Conservation (phyloP, 2,329 filamentous ascomycete species). For the Xylaria multiplex region DNA sequence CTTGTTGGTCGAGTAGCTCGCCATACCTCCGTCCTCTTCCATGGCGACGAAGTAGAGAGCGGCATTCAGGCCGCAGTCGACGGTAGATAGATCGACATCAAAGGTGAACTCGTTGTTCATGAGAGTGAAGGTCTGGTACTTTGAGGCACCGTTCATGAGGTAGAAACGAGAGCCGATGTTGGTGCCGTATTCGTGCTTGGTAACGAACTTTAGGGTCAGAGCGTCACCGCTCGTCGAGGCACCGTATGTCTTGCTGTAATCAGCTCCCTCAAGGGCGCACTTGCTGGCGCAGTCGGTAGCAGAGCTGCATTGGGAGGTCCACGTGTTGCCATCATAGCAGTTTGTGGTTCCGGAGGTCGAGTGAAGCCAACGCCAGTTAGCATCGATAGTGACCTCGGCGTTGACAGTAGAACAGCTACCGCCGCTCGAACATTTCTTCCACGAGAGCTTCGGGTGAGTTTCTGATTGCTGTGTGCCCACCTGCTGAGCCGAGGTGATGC, state of each 20-base stretch:
- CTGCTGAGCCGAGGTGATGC: conserved; percentile 55
- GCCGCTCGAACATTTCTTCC: conserved; percentile 57
- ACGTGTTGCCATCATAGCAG: conserved; percentile 60
- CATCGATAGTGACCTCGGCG: conserved; percentile 60
- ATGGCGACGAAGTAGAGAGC: conserved; percentile 69
- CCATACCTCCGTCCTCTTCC: conserved; percentile 64
- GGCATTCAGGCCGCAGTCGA: conserved; percentile 71
- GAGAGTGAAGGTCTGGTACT: conserved; percentile 68
- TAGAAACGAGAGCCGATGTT: conserved; percentile 64
- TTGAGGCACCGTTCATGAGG: conserved; percentile 64
- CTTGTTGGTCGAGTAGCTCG: conserved; percentile 58
- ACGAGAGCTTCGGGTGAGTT: conserved; percentile 59
- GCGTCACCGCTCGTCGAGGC: conserved; percentile 59
- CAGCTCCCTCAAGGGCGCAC: conserved; percentile 59
- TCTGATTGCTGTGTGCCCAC: conserved; percentile 55
- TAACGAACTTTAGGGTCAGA: conserved; percentile 63
- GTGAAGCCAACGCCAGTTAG: conserved; percentile 66
- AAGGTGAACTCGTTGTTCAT: conserved; percentile 71
- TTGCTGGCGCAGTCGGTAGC: conserved; percentile 55
- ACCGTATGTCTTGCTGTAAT: conserved; percentile 59
- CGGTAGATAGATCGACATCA: conserved; percentile 70
- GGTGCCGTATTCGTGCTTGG: conserved; percentile 56
- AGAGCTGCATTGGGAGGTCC: conserved; percentile 51
- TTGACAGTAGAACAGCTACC: conserved; percentile 57
- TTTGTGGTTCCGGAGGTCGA: conserved; percentile 55